A percentile compares a stretch with the other conserved stretches of the same genome.
Conservation (phyloP, 257 asterid genomes). For the Nicotiana sylvestris region DNA sequence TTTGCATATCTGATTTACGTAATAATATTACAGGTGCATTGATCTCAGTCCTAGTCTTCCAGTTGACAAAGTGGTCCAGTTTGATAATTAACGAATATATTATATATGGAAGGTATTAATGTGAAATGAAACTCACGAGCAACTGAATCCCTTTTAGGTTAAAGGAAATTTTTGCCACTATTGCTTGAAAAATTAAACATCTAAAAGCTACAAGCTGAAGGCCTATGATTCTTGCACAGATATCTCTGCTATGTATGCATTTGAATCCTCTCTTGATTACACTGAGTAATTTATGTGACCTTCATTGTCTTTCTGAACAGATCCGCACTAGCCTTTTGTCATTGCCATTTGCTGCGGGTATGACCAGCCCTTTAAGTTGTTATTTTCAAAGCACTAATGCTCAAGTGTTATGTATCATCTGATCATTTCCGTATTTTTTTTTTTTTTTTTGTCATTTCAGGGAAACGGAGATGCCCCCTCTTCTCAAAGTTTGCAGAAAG, state of each 20-base stretch:
- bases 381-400: neutral
- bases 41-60: neutral
- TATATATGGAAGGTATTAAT: neutral
- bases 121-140: neutral
- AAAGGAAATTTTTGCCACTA: neutral
- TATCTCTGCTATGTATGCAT: neutral
- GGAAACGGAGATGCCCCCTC: conserved; percentile 54
- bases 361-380: conserved; percentile 18
- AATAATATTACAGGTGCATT: neutral
- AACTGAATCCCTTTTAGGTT: neutral
- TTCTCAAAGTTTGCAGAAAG: conserved; percentile 53
- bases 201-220: conserved; percentile 1
- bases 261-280: neutral
- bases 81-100: neutral
- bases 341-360: conserved; percentile 73
- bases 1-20: neutral
- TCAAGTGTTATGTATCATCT: neutral
- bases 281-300: neutral
- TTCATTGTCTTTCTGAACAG: conserved; percentile 42
- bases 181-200: neutral
- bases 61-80: neutral
- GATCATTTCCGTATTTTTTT: neutral
- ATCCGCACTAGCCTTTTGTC: conserved; percentile 61
- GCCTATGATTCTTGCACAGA: neutral
- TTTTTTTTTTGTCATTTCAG: conserved; percentile 28